Conservation (phyloP, 768 basidiomycete species). For the Cubamyces sp. region DNA sequence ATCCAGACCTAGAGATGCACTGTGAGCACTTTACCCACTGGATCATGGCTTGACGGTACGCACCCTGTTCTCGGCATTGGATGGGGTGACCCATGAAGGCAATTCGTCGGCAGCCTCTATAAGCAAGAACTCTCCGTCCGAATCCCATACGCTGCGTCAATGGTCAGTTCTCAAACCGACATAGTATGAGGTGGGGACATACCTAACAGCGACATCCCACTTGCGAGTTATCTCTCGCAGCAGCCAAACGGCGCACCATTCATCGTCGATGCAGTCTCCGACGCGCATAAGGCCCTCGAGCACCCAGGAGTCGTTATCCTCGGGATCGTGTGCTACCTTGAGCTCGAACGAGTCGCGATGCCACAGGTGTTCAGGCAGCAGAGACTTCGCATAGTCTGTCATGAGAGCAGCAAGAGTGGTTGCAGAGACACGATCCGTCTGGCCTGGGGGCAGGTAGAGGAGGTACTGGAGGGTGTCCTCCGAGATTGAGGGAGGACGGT, state of each 20-base stretch:
- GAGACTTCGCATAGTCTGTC: conserved; percentile 52
- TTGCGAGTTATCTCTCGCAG: conserved; percentile 73
- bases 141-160: conserved; percentile 68
- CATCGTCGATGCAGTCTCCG: conserved; percentile 97
- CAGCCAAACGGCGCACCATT: conserved; percentile 95
- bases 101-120: conserved; percentile 94
- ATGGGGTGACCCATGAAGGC: conserved; percentile 89
- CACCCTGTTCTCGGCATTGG: conserved; percentile 92
- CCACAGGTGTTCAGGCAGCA: conserved; percentile 74
- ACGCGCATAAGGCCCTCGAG: conserved; percentile 88
- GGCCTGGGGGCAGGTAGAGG: conserved; percentile 61
- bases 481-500: conserved; percentile 74
- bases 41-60: conserved; percentile 39
- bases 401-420: conserved; percentile 74
- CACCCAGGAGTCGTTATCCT: conserved; percentile 49
- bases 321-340: conserved; percentile 58
- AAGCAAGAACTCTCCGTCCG: conserved; percentile 93
- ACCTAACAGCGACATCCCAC: conserved; percentile 87
- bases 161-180: background rate
- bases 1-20: conserved; percentile 84
- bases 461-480: conserved; percentile 85
- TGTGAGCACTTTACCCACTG: background rate
- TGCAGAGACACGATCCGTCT: conserved; percentile 61
- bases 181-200: conserved; percentile 27
- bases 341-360: conserved; percentile 84